Conservation (phyloP, 129 eudicot genomes). For the Oenanthe sinensis region DNA sequence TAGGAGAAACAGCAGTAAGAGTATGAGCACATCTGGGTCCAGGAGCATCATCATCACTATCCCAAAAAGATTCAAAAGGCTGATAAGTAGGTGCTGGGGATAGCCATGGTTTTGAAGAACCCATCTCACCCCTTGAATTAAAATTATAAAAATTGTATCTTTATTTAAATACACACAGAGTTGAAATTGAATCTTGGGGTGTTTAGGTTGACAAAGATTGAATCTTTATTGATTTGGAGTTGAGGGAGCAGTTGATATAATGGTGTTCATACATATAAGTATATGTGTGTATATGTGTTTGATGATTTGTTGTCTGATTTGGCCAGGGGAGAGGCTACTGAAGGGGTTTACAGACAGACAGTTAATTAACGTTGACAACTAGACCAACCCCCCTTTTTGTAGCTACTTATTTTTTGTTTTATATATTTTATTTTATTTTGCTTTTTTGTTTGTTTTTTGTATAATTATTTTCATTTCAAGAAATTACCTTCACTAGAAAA, state of each 20-base stretch:
- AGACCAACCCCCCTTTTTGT: background rate
- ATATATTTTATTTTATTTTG: background rate
- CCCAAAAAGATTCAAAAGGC: conserved; percentile 56
- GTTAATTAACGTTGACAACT: conserved; percentile 7
- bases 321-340: background rate
- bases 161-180: background rate
- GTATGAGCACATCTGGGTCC: conserved; percentile 93
- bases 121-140: conserved; percentile 8
- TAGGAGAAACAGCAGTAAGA: conserved; percentile 78
- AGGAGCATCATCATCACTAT: conserved; percentile 76
- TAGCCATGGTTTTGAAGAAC: conserved; percentile 75
- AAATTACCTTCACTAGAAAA: too few relatives aligned
- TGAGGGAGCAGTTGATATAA: background rate
- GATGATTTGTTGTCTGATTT: conserved; percentile 1
- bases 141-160: background rate
- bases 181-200: background rate
- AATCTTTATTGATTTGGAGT: conserved; percentile 1
- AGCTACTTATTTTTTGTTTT: background rate
- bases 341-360: conserved; percentile 4
- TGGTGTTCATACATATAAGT: background rate
- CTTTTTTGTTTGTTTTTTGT: background rate
- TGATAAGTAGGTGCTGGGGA: conserved; percentile 80
- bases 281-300: background rate
- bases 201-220: background rate
- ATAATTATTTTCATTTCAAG: too few relatives aligned